Base-by-base conservation (phyloP, 1,284 basidiomycete genomes). In the Malassezia japonica region DNA sequence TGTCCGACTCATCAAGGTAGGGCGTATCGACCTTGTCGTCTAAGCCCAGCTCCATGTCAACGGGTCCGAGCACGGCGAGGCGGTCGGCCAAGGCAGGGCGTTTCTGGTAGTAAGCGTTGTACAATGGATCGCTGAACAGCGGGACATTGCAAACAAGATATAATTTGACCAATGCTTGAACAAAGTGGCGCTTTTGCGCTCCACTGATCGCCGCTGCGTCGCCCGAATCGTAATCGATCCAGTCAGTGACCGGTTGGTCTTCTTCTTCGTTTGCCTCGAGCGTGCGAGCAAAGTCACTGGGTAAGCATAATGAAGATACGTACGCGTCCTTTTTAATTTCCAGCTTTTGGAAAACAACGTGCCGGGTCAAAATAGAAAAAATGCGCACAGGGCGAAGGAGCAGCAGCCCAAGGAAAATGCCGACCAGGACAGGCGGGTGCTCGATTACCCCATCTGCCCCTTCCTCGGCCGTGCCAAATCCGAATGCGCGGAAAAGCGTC, bases 151-250 rank as follows among this genome's bases (percentile, higher is more conserved):
- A 13, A 4, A 23, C 23, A 13, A 40, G 38, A 20, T 40, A 40
- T 2, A 40, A 7, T 9, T 24, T 25, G 28, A 40, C 15, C 21
- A 40, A 18, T 12, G 38, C 38, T 4, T 24, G 13, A 3, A 8
- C 24, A n/a, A 40, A 28, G 18, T n/a, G n/a, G n/a, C n/a, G n/a
- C n/a, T n/a, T n/a, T n/a, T n/a, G n/a, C n/a, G n/a, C n/a, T n/a
- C n/a, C n/a, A n/a, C n/a, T n/a, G n/a, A n/a, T n/a, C n/a, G n/a
- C n/a, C n/a, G n/a, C n/a, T n/a, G n/a, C n/a, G n/a, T n/a, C n/a
- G n/a, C n/a, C n/a, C n/a, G n/a, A n/a, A n/a, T 40, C 38, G 38
- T 40, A 40, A 18, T 40, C 38, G 15, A 40, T 18, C 38, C 38
- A 40, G 23, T 40, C 38, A 13, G 24, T 40, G 8, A 28, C 28